phyloP scores from a whole-genome alignment of 2,329 filamentous ascomycete genomes.

The Ophiostoma piceae region DNA sequence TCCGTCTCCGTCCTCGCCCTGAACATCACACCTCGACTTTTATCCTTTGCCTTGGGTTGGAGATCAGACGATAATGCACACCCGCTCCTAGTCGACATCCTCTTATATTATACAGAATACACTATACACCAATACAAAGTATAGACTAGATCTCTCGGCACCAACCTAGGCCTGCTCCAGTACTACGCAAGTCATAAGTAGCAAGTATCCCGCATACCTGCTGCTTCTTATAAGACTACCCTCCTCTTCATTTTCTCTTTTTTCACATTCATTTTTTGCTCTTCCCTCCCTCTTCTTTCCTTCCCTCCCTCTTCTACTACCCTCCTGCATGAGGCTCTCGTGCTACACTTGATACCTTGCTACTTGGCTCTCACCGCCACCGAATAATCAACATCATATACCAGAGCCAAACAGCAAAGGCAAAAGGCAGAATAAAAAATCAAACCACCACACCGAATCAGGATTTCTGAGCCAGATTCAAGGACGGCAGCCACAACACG shows the following conservation, averaged over 20 bases:
- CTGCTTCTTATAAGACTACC: neutral
- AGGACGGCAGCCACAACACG: conserved; percentile 1
- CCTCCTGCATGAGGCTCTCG: neutral
- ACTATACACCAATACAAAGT: neutral
- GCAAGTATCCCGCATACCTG: neutral
- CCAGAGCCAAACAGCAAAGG: neutral
- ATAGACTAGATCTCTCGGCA: conserved; percentile 31
- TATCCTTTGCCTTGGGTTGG: conserved; percentile 36
- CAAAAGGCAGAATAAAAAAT: neutral
- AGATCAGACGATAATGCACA: conserved; percentile 45
- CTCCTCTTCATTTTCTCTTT: neutral
- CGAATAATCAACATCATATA: neutral
- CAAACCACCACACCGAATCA: neutral
- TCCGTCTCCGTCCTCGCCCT: neutral
- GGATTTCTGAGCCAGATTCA: neutral
- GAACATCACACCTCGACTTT: neutral
- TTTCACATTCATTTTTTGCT: neutral
- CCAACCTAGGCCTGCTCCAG: conserved; percentile 10
- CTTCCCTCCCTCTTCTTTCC: neutral
- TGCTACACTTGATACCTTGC: neutral
- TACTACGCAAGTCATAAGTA: conserved; percentile 3
- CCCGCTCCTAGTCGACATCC: neutral
- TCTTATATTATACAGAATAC: neutral
- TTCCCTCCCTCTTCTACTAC: neutral
- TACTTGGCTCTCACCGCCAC: conserved; percentile 8